These are phyloP conservation scores for Nicotiana knightiana DNA, from an alignment of 257 asterid species.

Conservation along the genomic window DNA sequence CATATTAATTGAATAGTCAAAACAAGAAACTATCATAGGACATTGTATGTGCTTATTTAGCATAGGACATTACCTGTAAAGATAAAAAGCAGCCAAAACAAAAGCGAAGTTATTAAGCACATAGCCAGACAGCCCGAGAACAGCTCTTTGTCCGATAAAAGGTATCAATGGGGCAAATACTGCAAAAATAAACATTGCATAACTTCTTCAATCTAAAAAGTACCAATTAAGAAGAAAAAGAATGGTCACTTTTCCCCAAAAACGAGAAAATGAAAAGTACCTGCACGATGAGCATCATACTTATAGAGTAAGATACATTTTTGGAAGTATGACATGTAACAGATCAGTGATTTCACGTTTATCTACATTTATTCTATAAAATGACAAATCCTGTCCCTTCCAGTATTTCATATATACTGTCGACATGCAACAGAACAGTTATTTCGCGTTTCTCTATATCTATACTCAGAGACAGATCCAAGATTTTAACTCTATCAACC, in stretches of 20 bases:
- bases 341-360: background rate
- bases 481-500: too few species aligned
- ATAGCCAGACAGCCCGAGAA: slow-evolving; percentile 80
- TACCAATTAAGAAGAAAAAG: background rate
- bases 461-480: background rate
- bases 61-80: slow-evolving; percentile 51
- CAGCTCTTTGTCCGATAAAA: slow-evolving; percentile 79
- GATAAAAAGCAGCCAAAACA: slow-evolving; percentile 57
- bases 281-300: background rate
- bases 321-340: background rate
- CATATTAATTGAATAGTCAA: too few species aligned
- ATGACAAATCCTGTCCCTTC: background rate
- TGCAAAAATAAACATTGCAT: slow-evolving; percentile 22
- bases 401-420: background rate
- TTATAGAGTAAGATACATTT: background rate
- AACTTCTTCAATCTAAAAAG: background rate
- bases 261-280: background rate
- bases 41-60: background rate
- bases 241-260: background rate
- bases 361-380: background rate
- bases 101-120: slow-evolving; percentile 61
- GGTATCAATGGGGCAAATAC: slow-evolving; percentile 84
- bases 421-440: background rate
- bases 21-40: background rate
- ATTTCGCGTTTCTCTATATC: background rate